phyloP scores from a whole-genome alignment of 768 basidiomycete species.

The Phaeolepiota aurea region DNA sequence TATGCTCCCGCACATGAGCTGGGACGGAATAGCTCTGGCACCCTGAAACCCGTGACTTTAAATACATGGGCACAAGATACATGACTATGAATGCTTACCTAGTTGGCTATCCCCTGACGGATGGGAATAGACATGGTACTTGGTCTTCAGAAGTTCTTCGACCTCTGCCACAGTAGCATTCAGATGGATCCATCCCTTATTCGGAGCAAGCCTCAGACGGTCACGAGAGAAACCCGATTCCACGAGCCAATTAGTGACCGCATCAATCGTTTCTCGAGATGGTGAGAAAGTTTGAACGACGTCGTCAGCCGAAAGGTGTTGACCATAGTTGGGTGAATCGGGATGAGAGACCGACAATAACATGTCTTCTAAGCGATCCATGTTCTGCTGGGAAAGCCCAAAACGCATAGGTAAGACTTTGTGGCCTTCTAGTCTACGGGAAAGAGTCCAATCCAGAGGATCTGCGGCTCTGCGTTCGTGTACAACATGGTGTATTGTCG shows the following conservation, averaged over 20 bases:
- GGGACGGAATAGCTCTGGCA: slow-evolving; percentile 31
- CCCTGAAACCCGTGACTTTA: slow-evolving; percentile 14
- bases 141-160: slow-evolving; percentile 29
- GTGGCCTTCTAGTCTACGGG: slow-evolving; percentile 17
- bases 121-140: slow-evolving; percentile 39
- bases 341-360: slow-evolving; percentile 44
- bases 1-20: slow-evolving; percentile 26
- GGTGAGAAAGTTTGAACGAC: slow-evolving; percentile 42
- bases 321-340: slow-evolving; percentile 39
- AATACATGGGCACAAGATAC: not conserved
- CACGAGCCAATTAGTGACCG: slow-evolving; percentile 37
- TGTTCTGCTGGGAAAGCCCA: slow-evolving; percentile 38
- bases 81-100: slow-evolving; percentile 17
- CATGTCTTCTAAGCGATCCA: slow-evolving; percentile 35
- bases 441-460: slow-evolving; percentile 20
- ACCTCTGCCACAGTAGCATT: slow-evolving; percentile 35
- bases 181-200: slow-evolving; percentile 34
- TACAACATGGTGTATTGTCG: slow-evolving; percentile 16
- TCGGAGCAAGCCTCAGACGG: slow-evolving; percentile 28
- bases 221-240: slow-evolving; percentile 30
- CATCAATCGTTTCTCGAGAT: slow-evolving; percentile 30
- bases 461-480: slow-evolving; percentile 22
- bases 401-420: slow-evolving; percentile 38
- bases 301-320: slow-evolving; percentile 37
- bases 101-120: slow-evolving; percentile 28